Conservation (phyloP, 306 rosid genomes). For the Glycine soja region DNA sequence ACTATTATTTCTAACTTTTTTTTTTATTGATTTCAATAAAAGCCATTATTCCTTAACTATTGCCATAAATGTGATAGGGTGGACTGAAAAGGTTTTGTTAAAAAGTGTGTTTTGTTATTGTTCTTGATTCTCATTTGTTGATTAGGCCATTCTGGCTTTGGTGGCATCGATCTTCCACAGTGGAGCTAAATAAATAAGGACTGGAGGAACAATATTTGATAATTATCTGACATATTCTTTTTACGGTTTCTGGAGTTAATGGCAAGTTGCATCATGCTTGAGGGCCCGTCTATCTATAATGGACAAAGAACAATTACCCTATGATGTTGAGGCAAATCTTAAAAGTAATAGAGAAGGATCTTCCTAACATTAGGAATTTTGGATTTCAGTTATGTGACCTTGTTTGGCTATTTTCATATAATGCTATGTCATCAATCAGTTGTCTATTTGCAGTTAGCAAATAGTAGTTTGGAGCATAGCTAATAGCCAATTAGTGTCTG, state of each 20-base stretch:
- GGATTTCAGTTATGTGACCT: conserved; percentile 14
- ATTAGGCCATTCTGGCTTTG: conserved; percentile 1
- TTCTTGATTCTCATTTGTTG: conserved; percentile 21
- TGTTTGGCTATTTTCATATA: neutral
- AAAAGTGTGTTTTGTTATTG: conserved; percentile 3
- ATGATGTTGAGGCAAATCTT: conserved; percentile 18
- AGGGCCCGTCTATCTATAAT: conserved; percentile 27
- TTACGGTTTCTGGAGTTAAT: conserved; percentile 26
- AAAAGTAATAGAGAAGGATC: neutral
- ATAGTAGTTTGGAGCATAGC: neutral
- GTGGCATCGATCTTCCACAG: conserved; percentile 10
- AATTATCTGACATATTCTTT: conserved; percentile 40
- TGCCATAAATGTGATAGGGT: neutral
- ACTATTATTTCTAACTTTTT: neutral
- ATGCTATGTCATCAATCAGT: neutral
- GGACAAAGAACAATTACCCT: neutral
- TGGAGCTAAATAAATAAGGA: neutral
- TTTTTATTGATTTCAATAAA: neutral
- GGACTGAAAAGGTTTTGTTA: neutral
- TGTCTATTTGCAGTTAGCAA: neutral
- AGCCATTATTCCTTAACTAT: neutral
- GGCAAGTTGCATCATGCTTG: conserved; percentile 42
- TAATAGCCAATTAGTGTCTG: neutral
- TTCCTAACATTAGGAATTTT: conserved; percentile 17
- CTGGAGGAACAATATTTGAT: neutral